A percentile compares a stretch with the other conserved stretches of the same genome.
Evolutionary conservation across 2,329 filamentous ascomycete genomes (phyloP).

Genomic region (Pseudogymnoascus sp.): DNA sequence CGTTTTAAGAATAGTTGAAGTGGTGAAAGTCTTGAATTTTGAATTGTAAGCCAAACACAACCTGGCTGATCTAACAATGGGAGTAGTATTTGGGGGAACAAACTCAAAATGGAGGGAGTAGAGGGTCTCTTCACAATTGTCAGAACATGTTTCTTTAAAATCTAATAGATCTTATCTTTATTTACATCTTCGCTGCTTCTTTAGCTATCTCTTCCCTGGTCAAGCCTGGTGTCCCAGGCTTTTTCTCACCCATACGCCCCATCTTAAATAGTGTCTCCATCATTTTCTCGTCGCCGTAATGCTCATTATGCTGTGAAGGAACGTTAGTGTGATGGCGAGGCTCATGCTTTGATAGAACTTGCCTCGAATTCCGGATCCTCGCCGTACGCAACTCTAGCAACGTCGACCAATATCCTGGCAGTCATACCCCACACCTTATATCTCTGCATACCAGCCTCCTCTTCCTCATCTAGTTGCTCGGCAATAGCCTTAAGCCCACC

Average conservation of each 20-base stretch:
- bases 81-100: not conserved
- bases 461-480: conserved; percentile 38
- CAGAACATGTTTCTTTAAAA: not conserved
- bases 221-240: conserved; percentile 22
- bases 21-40: too few species aligned
- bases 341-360: conserved; percentile 10
- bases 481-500: conserved; percentile 37
- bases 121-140: not conserved
- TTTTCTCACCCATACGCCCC: conserved; percentile 43
- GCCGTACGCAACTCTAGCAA: conserved; percentile 73
- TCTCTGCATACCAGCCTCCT: conserved; percentile 39
- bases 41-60: not conserved
- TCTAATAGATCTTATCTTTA: conserved; percentile 1
- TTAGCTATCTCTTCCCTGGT: not conserved
- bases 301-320: conserved; percentile 22
- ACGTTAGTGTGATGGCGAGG: conserved; percentile 9
- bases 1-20: too few species aligned
- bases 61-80: not conserved
- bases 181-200: conserved; percentile 6
- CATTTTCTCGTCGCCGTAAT: conserved; percentile 50
- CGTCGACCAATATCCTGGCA: conserved; percentile 79
- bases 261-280: conserved; percentile 47
- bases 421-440: conserved; percentile 96
- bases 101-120: not conserved
- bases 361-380: conserved; percentile 75